Percentiles rank a stretch among this genome's conserved stretches.
Conservation (phyloP, 148 eudicot genomes). For the Amaranthus hypochondriacus region DNA sequence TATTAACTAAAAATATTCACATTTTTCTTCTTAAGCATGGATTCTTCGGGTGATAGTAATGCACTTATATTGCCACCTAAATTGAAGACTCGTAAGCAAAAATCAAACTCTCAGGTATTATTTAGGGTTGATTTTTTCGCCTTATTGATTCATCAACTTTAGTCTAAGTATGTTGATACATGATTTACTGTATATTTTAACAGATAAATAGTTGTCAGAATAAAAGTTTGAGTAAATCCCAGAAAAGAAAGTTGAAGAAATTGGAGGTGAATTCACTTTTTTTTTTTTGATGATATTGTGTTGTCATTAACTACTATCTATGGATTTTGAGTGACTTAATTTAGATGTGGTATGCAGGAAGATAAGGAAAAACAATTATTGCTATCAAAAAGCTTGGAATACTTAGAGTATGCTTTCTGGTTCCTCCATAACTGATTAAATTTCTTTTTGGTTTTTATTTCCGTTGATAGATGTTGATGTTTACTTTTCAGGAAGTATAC, state of each 20-base stretch:
- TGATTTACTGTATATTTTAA: conserved; percentile 17
- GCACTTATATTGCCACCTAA: conserved; percentile 50
- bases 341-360: conserved; percentile 45
- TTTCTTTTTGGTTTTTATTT: background rate
- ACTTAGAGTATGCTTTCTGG: conserved; percentile 49
- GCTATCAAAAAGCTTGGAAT: conserved; percentile 58
- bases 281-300: background rate
- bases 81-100: conserved; percentile 39
- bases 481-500: conserved; percentile 56
- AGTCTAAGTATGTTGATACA: conserved; percentile 4
- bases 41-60: conserved; percentile 41
- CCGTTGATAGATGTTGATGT: conserved; percentile 3
- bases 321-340: background rate
- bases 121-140: background rate
- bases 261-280: conserved; percentile 47
- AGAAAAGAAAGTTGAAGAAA: conserved; percentile 68
- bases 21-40: background rate
- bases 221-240: conserved; percentile 56
- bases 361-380: conserved; percentile 56
- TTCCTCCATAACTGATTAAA: background rate
- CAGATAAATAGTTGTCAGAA: conserved; percentile 22
- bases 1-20: too few species aligned
- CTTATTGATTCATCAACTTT: background rate
- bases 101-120: conserved; percentile 43
- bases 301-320: background rate